These are phyloP conservation scores for Angomonas deanei DNA, from an alignment of 208 protist species.

Conservation along the genomic window DNA sequence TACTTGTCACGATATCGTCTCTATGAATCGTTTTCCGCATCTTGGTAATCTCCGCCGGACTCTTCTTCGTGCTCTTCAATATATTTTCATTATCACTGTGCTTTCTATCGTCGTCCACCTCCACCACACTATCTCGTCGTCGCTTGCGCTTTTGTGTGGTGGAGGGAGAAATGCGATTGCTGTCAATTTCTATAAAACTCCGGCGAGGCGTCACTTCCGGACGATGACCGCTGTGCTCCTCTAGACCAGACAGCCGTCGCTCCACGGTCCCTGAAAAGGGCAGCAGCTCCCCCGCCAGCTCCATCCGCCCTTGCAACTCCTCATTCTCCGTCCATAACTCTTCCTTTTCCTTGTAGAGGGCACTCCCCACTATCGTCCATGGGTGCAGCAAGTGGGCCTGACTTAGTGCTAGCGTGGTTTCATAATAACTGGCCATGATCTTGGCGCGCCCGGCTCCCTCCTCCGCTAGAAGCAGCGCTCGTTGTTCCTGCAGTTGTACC, in stretches of 20 bases:
- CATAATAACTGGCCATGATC: not conserved
- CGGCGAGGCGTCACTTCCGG: not conserved
- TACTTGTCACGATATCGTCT: not conserved
- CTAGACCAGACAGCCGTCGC: not conserved
- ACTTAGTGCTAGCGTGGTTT: not conserved
- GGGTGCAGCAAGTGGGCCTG: not conserved
- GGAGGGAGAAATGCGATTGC: not conserved
- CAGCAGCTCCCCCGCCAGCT: not conserved
- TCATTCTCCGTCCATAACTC: not conserved
- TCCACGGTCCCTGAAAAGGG: no score
- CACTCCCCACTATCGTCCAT: not conserved
- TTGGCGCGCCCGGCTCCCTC: not conserved
- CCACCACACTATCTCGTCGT: not conserved
- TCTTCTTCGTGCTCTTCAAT: not conserved
- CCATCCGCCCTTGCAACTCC: not conserved
- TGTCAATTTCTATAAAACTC: not conserved
- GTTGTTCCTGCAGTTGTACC: not conserved
- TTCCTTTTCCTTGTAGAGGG: not conserved
- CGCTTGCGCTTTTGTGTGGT: not conserved
- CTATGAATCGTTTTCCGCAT: constrained; percentile 2
- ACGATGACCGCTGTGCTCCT: not conserved
- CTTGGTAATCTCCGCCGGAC: not conserved
- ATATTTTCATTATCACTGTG: not conserved
- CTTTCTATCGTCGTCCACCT: not conserved
- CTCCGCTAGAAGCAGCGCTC: not conserved